phyloP scores from a whole-genome alignment of 371 early-diverging fungal species.

The Lichtheimia ornata region DNA sequence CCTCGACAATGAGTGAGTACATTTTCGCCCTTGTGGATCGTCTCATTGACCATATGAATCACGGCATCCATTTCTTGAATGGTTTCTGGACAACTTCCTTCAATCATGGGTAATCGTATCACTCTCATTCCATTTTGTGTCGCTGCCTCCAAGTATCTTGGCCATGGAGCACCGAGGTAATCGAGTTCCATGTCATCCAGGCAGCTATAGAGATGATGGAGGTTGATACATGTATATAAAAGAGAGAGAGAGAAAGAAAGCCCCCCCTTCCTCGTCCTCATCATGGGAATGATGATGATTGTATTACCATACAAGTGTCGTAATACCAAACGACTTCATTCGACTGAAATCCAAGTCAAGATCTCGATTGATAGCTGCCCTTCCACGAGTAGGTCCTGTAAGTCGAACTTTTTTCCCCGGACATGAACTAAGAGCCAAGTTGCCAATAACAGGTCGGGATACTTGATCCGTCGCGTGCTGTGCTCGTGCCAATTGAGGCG shows the following conservation, averaged over 20 bases:
- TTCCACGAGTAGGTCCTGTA: conserved; percentile 74
- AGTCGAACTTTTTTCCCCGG: conserved; percentile 85
- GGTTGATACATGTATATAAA: too few species aligned
- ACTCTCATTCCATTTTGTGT: conserved; percentile 52
- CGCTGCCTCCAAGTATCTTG: conserved; percentile 64
- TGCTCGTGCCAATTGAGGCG: conserved; percentile 10
- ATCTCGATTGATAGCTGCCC: conserved; percentile 76
- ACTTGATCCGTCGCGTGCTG: conserved; percentile 1
- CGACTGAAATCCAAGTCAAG: conserved; percentile 72
- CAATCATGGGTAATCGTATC: conserved; percentile 70
- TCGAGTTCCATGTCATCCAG: conserved; percentile 70
- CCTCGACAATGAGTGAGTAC: conserved; percentile 81
- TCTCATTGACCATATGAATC: conserved; percentile 54
- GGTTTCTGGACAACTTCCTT: conserved; percentile 72
- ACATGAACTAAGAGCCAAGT: conserved; percentile 75
- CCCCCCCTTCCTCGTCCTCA: too few species aligned
- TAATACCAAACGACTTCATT: conserved; percentile 61
- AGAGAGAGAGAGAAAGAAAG: background rate
- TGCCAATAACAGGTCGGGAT: conserved; percentile 33
- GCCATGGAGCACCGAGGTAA: conserved; percentile 72
- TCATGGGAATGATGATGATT: too few species aligned
- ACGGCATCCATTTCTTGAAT: conserved; percentile 61
- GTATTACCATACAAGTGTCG: conserved; percentile 70
- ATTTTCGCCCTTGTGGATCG: conserved; percentile 54
- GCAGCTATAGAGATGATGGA: conserved; percentile 48